These are phyloP conservation scores for Termitomyces sp. DNA, from an alignment of 768 basidiomycete species.

Conservation along the genomic window DNA sequence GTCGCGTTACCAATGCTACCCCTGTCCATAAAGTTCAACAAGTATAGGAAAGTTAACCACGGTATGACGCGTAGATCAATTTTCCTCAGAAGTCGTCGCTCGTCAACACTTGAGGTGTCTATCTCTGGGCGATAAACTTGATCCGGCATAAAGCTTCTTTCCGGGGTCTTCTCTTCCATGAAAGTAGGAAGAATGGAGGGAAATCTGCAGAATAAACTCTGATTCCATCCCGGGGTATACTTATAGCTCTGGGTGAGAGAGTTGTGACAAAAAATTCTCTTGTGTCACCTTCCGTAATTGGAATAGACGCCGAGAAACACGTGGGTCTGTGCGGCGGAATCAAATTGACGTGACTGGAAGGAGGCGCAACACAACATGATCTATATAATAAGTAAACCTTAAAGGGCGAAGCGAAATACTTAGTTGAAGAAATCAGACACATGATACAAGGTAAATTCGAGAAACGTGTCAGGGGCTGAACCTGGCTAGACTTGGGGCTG, in stretches of 20 bases:
- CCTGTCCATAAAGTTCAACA: constrained; percentile 68
- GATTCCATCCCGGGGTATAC: constrained; percentile 5
- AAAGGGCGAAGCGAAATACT: not conserved
- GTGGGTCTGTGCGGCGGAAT: not conserved
- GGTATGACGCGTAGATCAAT: constrained; percentile 70
- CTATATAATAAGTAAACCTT: not conserved
- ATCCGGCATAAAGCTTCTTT: constrained; percentile 17
- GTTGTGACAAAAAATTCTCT: constrained; percentile 12
- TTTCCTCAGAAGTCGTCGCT: constrained; percentile 51
- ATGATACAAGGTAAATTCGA: not conserved
- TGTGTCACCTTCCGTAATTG: constrained; percentile 18
- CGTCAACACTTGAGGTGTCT: constrained; percentile 52
- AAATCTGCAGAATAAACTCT: constrained; percentile 11
- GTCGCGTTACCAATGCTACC: constrained; percentile 74
- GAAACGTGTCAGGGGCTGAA: not conserved
- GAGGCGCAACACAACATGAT: not conserved
- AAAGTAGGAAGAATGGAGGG: constrained; percentile 2
- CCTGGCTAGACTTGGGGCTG: no score
- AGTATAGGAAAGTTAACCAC: constrained; percentile 71
- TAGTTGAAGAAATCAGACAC: no score
- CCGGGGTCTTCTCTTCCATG: constrained; percentile 16
- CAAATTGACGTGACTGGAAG: not conserved
- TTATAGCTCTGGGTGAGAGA: constrained; percentile 15
- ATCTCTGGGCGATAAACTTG: constrained; percentile 45
- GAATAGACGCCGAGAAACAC: constrained; percentile 7